Evolutionary conservation across 129 eudicot species (phyloP).

Genomic region (Flaveria ramosissima): DNA sequence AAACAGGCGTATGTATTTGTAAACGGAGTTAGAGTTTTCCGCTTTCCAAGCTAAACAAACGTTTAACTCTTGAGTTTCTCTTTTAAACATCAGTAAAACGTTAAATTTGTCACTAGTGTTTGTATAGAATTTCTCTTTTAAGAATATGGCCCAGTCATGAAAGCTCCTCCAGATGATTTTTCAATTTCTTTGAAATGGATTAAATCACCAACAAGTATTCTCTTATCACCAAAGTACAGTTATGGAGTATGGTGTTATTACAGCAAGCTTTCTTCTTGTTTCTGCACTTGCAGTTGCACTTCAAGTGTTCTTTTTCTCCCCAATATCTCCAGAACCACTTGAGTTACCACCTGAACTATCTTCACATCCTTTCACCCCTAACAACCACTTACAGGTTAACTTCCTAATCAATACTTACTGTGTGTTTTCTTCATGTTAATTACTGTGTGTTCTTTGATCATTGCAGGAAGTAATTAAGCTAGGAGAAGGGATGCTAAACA

Average conservation of each 20-base stretch:
- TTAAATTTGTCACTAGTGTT: too few species aligned
- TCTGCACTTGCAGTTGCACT: constrained; percentile 50
- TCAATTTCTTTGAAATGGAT: neutral
- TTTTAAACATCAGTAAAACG: too few species aligned
- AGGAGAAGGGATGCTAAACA: constrained; percentile 6
- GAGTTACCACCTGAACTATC: constrained; percentile 41
- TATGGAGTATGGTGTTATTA: constrained; percentile 28
- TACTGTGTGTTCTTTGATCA: neutral
- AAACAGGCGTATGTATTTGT: too few species aligned
- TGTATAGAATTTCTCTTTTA: too few species aligned
- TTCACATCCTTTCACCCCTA: constrained; percentile 35
- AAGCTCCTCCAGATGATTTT: neutral
- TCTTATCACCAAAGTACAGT: neutral
- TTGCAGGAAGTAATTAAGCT: neutral
- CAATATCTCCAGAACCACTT: constrained; percentile 60
- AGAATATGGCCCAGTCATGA: neutral
- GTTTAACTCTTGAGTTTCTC: too few species aligned
- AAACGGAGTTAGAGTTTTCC: too few species aligned
- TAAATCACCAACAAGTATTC: neutral
- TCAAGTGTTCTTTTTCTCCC: constrained; percentile 60
- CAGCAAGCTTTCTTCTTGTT: constrained; percentile 40
- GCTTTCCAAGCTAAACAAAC: too few species aligned
- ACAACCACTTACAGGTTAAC: constrained; percentile 61
- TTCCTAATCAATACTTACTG: neutral
- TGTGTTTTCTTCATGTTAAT: constrained; percentile 35